Base-by-base conservation (phyloP, 148 eudicot genomes). In the Polygonum aviculare region DNA sequence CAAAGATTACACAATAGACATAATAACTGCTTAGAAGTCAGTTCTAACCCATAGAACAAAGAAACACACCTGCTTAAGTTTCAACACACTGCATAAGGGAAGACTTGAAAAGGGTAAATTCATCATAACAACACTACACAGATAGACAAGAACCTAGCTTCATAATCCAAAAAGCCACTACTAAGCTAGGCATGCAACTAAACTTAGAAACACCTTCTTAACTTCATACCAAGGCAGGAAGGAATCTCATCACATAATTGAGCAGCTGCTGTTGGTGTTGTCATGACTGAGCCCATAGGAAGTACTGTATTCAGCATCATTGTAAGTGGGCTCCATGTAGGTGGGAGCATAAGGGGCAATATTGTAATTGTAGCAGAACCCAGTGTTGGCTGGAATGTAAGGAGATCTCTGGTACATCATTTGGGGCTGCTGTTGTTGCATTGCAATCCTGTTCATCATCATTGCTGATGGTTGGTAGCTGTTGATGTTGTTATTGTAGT, bases 371-470 rank as follows among this genome's bases (percentile, higher is more conserved):
- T 82, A 84, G 78, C 83, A 82, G 72, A 87, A 91, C 19, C 93
- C 93, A 75, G 93, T 91, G 44, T 60, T 80, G 14, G 93, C 82
- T 36, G 88, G 89, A 47, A 84, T 73, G 74, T 87, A 78, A 3
- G 97, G 91, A 48, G 97, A 82, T 79, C 87, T 84, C 35, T 89
- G 89, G 67, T 91, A 91, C 97, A 91, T 86, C 91, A 87, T 80
- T 79, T 87, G 97, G 7, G 91, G 88, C 52, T 83, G 84, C 7
- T 52, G 83, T 22, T 82, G 90, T 2, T 72, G 75, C 48, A 82
- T 59, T n/a, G 80, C 81, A 22, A 81, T 80, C 81, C 85, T 86
- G 69, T 85, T 86, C 86, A 85, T 84, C 93, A 88, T 83, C 84
- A 84, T 67, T 38, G 85, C 75, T 67, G 87, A 55, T 4, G 82